Evolutionary conservation across 257 asterid genomes (phyloP).

Genomic region (Rhazya stricta): DNA sequence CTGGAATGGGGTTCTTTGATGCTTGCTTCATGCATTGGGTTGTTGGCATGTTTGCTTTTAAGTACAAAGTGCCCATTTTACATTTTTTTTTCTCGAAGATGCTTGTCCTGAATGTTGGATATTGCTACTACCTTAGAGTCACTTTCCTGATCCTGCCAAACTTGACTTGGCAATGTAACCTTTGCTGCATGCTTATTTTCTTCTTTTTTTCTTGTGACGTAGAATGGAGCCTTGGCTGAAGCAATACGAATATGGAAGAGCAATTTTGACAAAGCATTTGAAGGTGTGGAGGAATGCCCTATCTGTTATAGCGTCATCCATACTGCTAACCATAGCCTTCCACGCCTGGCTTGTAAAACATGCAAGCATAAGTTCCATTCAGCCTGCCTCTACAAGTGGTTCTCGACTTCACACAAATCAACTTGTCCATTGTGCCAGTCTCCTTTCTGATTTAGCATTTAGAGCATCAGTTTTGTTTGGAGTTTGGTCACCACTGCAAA

Average conservation of each 20-base stretch:
- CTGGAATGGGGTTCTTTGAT: background rate
- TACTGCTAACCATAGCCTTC: constrained; percentile 84
- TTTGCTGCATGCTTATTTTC: background rate
- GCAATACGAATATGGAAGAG: constrained; percentile 92
- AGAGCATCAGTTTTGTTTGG: background rate
- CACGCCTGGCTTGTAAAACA: constrained; percentile 96
- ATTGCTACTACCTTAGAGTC: background rate
- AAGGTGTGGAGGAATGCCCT: constrained; percentile 99
- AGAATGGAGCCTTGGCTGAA: constrained; percentile 98
- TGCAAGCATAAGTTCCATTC: constrained; percentile 98
- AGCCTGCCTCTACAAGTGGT: constrained; percentile 97
- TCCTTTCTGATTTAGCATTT: constrained; percentile 56
- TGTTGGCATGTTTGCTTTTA: background rate
- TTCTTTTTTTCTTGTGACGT: constrained; percentile 25
- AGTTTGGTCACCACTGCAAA: background rate
- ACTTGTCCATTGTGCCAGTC: constrained; percentile 97
- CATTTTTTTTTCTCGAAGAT: background rate
- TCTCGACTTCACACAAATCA: constrained; percentile 97
- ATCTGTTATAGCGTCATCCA: constrained; percentile 96
- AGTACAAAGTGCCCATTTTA: background rate
- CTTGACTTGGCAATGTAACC: background rate
- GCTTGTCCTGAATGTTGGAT: background rate
- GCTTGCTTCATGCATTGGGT: background rate
- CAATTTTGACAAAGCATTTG: constrained; percentile 96
- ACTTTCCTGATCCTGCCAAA: background rate